These are phyloP conservation scores for Phylloporus rhodoxanthus DNA, from an alignment of 768 basidiomycete genomes.

Conservation along the genomic window DNA sequence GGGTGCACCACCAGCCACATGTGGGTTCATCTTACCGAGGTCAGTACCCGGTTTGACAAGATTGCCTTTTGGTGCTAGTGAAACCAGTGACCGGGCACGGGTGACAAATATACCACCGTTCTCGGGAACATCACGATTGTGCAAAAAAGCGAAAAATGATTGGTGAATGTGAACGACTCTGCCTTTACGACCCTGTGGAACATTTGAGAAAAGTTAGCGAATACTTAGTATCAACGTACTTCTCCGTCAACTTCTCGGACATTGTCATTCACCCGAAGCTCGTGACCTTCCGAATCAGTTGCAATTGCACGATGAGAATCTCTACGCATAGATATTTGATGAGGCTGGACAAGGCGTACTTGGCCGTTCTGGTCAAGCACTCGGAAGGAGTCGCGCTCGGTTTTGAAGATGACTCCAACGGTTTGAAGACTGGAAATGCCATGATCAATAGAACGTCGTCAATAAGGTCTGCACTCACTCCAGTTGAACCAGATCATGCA, in stretches of 20 bases:
- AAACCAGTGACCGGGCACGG: conserved; percentile 73
- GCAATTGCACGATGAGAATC: conserved; percentile 81
- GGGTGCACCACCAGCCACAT: conserved; percentile 47
- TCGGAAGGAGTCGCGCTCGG: conserved; percentile 92
- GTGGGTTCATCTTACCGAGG: conserved; percentile 89
- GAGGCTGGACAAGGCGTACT: conserved; percentile 82
- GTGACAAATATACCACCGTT: conserved; percentile 95
- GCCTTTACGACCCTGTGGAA: conserved; percentile 69
- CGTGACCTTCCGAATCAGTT: conserved; percentile 82
- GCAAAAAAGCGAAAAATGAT: conserved; percentile 88
- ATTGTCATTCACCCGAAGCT: conserved; percentile 81
- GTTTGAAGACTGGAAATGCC: conserved; percentile 64
- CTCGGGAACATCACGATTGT: conserved; percentile 85
- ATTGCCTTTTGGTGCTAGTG: conserved; percentile 81
- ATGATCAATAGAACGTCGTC: conserved; percentile 9
- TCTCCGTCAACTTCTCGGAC: conserved; percentile 90
- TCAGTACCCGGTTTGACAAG: conserved; percentile 63
- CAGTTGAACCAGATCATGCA: conserved; percentile 94
- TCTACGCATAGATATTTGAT: conserved; percentile 89
- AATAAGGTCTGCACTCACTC: conserved; percentile 55
- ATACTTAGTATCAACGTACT: conserved; percentile 38
- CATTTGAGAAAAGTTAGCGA: background rate
- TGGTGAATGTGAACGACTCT: conserved; percentile 91
- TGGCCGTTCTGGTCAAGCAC: conserved; percentile 93
- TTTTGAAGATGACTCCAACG: conserved; percentile 95